phyloP scores from a whole-genome alignment of 805 yeast species.

The Metschnikowia kunwiensis region DNA sequence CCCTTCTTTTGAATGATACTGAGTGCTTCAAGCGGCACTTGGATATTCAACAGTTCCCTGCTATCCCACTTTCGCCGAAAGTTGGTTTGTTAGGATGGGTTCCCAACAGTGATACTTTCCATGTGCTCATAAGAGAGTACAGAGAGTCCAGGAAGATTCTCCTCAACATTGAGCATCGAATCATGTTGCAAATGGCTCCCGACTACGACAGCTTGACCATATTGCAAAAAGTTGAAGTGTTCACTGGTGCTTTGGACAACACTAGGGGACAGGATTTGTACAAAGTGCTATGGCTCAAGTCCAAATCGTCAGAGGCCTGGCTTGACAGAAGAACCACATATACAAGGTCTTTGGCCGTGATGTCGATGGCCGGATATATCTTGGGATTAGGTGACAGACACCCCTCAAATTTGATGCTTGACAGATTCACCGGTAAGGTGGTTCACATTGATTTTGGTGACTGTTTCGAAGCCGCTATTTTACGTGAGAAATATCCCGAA shows the following conservation, averaged over 20 bases:
- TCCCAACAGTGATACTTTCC: slow-evolving; percentile 95
- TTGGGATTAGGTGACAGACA: slow-evolving; percentile 97
- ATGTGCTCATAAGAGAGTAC: slow-evolving; percentile 85
- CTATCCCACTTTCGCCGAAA: slow-evolving; percentile 93
- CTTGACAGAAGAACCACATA: slow-evolving; percentile 94
- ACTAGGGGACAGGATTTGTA: slow-evolving; percentile 96
- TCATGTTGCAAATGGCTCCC: slow-evolving; percentile 97
- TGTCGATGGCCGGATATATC: slow-evolving; percentile 98
- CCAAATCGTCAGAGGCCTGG: slow-evolving; percentile 97
- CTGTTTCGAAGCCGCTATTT: slow-evolving; percentile 96
- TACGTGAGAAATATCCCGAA: slow-evolving; percentile 96
- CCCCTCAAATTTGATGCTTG: slow-evolving; percentile 95
- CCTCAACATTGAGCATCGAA: slow-evolving; percentile 88
- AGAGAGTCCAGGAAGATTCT: slow-evolving; percentile 88
- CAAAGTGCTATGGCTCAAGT: slow-evolving; percentile 93
- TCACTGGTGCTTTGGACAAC: slow-evolving; percentile 91
- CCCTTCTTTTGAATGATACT: slow-evolving; percentile 81
- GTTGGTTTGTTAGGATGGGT: slow-evolving; percentile 98
- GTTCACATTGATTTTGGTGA: slow-evolving; percentile 98
- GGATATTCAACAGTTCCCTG: slow-evolving; percentile 88
- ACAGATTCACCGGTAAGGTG: slow-evolving; percentile 90
- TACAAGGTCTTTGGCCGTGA: slow-evolving; percentile 92
- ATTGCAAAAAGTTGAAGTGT: slow-evolving; percentile 92
- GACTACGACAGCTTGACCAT: slow-evolving; percentile 87
- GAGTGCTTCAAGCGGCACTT: slow-evolving; percentile 95